Percentiles rank a stretch among this genome's conserved stretches.
Evolutionary conservation across 2,329 filamentous ascomycete genomes (phyloP).

Genomic region (Pseudogymnoascus sp.): DNA sequence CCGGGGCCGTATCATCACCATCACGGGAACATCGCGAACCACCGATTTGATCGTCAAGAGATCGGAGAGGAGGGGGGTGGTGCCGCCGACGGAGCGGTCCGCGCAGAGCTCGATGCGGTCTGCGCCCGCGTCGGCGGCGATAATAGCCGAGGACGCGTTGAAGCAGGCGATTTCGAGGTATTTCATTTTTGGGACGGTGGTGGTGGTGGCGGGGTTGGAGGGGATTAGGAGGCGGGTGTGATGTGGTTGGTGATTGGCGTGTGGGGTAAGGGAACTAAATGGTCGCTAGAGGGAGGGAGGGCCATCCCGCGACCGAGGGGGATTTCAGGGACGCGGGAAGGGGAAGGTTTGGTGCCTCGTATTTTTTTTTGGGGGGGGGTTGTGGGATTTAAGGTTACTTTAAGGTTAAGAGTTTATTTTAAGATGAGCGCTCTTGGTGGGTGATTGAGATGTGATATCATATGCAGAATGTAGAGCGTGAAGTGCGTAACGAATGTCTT

Average conservation of each 20-base stretch:
- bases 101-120: slow-evolving; percentile 44
- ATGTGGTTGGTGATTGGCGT: neutral
- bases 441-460: neutral
- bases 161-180: slow-evolving; percentile 43
- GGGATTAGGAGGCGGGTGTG: neutral
- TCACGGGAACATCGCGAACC: slow-evolving; percentile 34
- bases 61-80: slow-evolving; percentile 30
- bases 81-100: slow-evolving; percentile 32
- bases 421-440: neutral
- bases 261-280: neutral
- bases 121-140: slow-evolving; percentile 35
- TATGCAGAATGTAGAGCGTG: neutral
- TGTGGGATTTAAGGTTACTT: neutral
- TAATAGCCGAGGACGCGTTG: slow-evolving; percentile 33
- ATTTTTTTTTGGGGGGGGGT: neutral
- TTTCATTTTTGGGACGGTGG: neutral
- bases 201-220: neutral
- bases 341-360: neutral
- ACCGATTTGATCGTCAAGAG: neutral
- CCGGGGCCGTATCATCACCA: slow-evolving; percentile 46
- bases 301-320: neutral
- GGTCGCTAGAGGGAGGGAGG: neutral
- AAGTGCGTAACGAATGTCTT: neutral
- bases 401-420: neutral
- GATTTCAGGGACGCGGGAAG: neutral